A percentile compares a stretch with the other conserved stretches of the same genome.
These are phyloP conservation scores for Tetrahymena borealis DNA, from an alignment of 73 alveolate genomes.

Conservation along the genomic window DNA sequence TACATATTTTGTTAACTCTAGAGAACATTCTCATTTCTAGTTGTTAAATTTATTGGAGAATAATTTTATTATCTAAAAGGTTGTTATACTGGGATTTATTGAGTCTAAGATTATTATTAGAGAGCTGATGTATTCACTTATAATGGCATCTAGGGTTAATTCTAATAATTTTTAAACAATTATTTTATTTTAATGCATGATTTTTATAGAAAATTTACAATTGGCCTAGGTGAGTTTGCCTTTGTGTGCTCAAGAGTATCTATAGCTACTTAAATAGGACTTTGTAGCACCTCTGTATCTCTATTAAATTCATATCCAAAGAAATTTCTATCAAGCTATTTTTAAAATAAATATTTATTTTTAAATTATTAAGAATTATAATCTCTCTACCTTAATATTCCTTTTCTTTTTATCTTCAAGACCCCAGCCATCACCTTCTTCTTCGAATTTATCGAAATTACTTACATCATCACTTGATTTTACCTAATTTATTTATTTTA, in stretches of 20 bases:
- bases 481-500: neutral
- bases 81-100: neutral
- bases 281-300: neutral
- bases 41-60: neutral
- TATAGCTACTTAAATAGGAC: neutral
- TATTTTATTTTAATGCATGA: too few species aligned
- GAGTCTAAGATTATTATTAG: neutral
- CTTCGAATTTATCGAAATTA: constrained; percentile 75
- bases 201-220: neutral
- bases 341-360: constrained; percentile 29
- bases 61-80: neutral
- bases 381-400: constrained; percentile 54
- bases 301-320: neutral
- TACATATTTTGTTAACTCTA: neutral
- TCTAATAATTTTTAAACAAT: too few species aligned
- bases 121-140: neutral
- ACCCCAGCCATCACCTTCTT: constrained; percentile 65
- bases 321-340: constrained; percentile 41
- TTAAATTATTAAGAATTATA: constrained; percentile 45
- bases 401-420: constrained; percentile 53
- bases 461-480: constrained; percentile 57
- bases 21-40: neutral
- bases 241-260: neutral
- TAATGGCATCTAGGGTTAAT: neutral
- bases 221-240: neutral